Conservation (phyloP, 805 yeast genomes). For the Teunomyces stri region DNA sequence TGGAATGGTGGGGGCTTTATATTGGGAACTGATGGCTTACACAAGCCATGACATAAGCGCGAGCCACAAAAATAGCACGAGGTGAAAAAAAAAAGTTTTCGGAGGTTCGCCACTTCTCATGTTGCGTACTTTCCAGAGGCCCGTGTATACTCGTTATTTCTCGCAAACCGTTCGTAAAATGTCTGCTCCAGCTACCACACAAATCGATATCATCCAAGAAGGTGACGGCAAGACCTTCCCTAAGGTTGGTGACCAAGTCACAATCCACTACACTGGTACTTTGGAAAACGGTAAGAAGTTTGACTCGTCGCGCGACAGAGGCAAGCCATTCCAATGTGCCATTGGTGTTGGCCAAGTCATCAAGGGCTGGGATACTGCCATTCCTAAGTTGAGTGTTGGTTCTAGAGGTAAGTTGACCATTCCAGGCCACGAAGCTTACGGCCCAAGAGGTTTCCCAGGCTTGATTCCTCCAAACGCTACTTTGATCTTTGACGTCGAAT, state of each 20-base stretch:
- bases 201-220: slow-evolving; percentile 43
- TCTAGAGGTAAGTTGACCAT: slow-evolving; percentile 90
- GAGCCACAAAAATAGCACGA: background rate
- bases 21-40: background rate
- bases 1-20: background rate
- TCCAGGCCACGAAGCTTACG: slow-evolving; percentile 92
- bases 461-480: slow-evolving; percentile 96
- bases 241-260: slow-evolving; percentile 78
- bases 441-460: slow-evolving; percentile 94
- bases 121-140: background rate
- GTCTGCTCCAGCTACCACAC: slow-evolving; percentile 42
- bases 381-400: slow-evolving; percentile 89
- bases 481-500: slow-evolving; percentile 80
- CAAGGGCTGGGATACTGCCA: slow-evolving; percentile 95
- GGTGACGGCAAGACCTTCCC: slow-evolving; percentile 92
- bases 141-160: background rate
- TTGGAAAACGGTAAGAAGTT: slow-evolving; percentile 93
- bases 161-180: slow-evolving; percentile 13
- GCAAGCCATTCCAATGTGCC: slow-evolving; percentile 89
- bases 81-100: background rate
- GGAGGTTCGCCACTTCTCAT: background rate
- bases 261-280: slow-evolving; percentile 95
- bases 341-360: slow-evolving; percentile 97
- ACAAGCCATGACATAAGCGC: background rate
- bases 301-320: slow-evolving; percentile 93